phyloP scores from a whole-genome alignment of 1,284 basidiomycete genomes.

The Microbotryum lychnidis-dioicae region DNA sequence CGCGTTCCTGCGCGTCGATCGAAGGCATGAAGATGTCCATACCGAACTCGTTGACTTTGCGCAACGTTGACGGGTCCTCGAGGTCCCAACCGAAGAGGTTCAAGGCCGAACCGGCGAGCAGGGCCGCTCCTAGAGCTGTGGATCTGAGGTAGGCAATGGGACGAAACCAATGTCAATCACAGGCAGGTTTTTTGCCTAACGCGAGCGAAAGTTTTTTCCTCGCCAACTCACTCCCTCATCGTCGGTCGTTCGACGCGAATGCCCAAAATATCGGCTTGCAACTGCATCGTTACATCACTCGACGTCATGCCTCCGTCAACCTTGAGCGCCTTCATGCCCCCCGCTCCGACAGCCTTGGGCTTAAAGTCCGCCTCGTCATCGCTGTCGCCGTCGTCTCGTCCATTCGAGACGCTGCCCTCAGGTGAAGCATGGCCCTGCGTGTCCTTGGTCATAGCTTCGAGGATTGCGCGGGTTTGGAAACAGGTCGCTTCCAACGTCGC shows the following conservation, averaged over 20 bases:
- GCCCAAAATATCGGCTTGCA: constrained; percentile 87
- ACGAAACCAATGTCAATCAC: neutral
- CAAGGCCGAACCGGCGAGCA: constrained; percentile 87
- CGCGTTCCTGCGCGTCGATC: constrained; percentile 51
- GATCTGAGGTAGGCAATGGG: constrained; percentile 49
- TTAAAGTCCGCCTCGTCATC: neutral
- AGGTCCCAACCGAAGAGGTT: constrained; percentile 92
- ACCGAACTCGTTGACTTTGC: constrained; percentile 79
- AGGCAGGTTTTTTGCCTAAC: neutral
- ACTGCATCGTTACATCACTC: constrained; percentile 68
- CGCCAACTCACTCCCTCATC: constrained; percentile 78
- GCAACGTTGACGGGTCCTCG: constrained; percentile 71
- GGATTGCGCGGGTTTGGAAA: constrained; percentile 80
- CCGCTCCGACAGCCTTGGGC: constrained; percentile 1
- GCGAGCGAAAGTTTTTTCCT: neutral
- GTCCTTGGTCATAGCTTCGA: constrained; percentile 88
- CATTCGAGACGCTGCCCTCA: neutral
- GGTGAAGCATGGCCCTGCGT: constrained; percentile 39
- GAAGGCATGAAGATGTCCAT: constrained; percentile 61
- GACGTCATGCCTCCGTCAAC: constrained; percentile 41
- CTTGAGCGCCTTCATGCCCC: constrained; percentile 23
- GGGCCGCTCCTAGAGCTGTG: constrained; percentile 90
- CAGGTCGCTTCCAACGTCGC: constrained; percentile 80
- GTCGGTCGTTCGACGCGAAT: constrained; percentile 84
- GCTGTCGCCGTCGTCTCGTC: neutral